A percentile compares a stretch with the other conserved stretches of the same genome.
These are phyloP conservation scores for Mediolabrus comicus DNA, from an alignment of 108 stramenopile genomes.

Conservation along the genomic window DNA sequence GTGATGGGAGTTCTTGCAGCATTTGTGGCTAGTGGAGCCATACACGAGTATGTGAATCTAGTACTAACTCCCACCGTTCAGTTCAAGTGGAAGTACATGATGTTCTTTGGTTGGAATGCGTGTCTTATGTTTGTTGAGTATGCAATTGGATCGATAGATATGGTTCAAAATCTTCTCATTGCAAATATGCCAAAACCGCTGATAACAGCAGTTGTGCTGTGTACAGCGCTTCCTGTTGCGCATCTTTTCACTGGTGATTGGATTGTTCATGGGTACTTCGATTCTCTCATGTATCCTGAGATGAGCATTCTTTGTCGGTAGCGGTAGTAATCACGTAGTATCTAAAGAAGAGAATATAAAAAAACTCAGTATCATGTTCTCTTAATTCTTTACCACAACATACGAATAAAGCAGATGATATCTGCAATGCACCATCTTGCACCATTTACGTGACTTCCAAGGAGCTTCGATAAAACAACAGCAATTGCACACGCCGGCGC, in stretches of 20 bases:
- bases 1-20: conserved; percentile 35
- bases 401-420: conserved; percentile 73
- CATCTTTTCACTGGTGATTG: conserved; percentile 58
- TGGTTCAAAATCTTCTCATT: conserved; percentile 30
- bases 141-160: conserved; percentile 12
- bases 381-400: conserved; percentile 84
- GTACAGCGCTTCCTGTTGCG: conserved; percentile 47
- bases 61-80: conserved; percentile 15
- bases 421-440: conserved; percentile 78
- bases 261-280: conserved; percentile 27
- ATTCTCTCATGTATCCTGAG: conserved; percentile 12
- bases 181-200: conserved; percentile 36
- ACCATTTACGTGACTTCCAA: too few species aligned
- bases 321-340: background rate
- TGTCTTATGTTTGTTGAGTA: conserved; percentile 41
- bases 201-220: conserved; percentile 39
- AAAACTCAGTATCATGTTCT: too few species aligned
- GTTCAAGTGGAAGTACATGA: conserved; percentile 38
- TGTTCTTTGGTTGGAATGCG: conserved; percentile 64
- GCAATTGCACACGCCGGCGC: too few species aligned
- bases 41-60: conserved; percentile 53
- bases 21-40: conserved; percentile 46
- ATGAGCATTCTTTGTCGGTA: background rate
- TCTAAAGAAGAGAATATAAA: background rate
- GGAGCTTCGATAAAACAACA: too few species aligned